Percentiles rank a stretch among this genome's conserved stretches.
These are phyloP conservation scores for Blastobotrys parvus DNA, from an alignment of 805 yeast genomes.

Conservation along the genomic window DNA sequence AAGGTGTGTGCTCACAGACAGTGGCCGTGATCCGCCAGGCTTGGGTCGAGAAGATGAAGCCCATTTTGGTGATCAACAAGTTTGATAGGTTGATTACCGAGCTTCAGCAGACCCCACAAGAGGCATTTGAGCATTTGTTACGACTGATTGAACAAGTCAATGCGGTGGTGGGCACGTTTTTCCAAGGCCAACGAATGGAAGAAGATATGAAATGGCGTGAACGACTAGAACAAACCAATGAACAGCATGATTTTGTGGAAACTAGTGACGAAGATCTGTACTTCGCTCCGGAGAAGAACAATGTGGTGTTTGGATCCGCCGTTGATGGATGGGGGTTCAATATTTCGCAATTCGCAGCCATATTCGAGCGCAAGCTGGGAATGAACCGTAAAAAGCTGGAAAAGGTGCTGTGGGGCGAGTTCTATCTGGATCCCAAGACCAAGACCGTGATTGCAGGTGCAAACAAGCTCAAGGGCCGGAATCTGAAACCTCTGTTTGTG, in stretches of 20 bases:
- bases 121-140: conserved; percentile 74
- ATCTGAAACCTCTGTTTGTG: conserved; percentile 75
- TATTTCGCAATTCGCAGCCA: conserved; percentile 76
- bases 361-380: conserved; percentile 78
- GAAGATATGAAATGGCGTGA: conserved; percentile 58
- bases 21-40: conserved; percentile 90
- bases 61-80: conserved; percentile 82
- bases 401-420: conserved; percentile 95
- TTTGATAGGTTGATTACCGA: conserved; percentile 81
- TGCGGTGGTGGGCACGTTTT: conserved; percentile 88
- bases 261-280: conserved; percentile 74
- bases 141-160: conserved; percentile 87
- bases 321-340: conserved; percentile 98
- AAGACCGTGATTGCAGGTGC: conserved; percentile 59
- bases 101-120: conserved; percentile 70
- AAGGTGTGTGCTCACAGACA: conserved; percentile 97
- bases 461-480: conserved; percentile 53
- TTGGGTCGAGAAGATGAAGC: conserved; percentile 87
- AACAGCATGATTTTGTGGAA: conserved; percentile 53
- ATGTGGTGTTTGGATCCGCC: conserved; percentile 86
- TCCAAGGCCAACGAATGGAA: conserved; percentile 85
- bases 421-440: conserved; percentile 77
- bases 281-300: conserved; percentile 79
- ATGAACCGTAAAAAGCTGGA: conserved; percentile 70
- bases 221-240: conserved; percentile 35